Evolutionary conservation across 805 yeast genomes (phyloP).

Genomic region (Kodamaea restingae): DNA sequence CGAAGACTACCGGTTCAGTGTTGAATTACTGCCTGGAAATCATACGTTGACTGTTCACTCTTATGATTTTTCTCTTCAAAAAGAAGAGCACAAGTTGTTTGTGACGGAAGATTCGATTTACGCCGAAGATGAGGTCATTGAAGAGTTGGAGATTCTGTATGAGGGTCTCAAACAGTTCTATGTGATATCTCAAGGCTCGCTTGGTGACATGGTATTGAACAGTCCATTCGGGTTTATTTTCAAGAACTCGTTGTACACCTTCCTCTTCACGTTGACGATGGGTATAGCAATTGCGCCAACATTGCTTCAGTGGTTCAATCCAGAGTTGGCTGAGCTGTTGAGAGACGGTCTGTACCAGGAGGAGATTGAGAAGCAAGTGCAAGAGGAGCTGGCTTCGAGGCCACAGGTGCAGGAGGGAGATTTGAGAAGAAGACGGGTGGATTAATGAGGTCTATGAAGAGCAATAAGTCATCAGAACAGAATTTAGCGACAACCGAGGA

Average conservation of each 20-base stretch:
- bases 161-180: conserved; percentile 29
- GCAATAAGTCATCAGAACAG: no score
- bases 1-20: conserved; percentile 22
- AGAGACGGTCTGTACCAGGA: conserved; percentile 15
- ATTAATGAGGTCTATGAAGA: background rate
- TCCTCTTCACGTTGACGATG: conserved; percentile 26
- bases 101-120: conserved; percentile 1
- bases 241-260: conserved; percentile 31
- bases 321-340: conserved; percentile 35
- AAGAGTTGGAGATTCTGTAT: conserved; percentile 17
- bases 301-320: conserved; percentile 25
- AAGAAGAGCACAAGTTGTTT: background rate
- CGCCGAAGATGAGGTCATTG: background rate
- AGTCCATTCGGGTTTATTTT: conserved; percentile 43
- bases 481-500: no score
- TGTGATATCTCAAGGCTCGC: conserved; percentile 27
- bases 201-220: conserved; percentile 30
- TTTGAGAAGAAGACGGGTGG: conserved; percentile 3
- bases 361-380: conserved; percentile 10
- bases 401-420: background rate
- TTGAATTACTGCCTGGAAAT: conserved; percentile 25
- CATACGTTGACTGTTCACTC: conserved; percentile 33
- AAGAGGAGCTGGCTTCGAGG: conserved; percentile 10
- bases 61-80: conserved; percentile 31
- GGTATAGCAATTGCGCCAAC: conserved; percentile 32